Evolutionary conservation across 345 rosid species (phyloP).

Genomic region (Microthlaspi erraticum): DNA sequence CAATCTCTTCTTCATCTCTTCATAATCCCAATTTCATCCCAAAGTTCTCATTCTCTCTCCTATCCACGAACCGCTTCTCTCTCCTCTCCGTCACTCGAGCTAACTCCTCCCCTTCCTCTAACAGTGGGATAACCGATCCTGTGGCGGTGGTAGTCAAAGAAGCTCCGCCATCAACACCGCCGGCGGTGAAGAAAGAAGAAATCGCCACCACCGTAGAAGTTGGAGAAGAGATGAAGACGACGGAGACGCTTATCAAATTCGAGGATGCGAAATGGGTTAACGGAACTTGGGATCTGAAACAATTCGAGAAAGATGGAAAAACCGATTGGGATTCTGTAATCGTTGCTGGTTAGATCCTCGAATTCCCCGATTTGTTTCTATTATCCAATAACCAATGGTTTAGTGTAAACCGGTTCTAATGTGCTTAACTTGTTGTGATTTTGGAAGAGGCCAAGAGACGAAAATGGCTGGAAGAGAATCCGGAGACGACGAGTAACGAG

Average conservation of each 20-base stretch:
- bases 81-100: constrained; percentile 47
- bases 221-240: constrained; percentile 50
- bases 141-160: constrained; percentile 29
- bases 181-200: constrained; percentile 6
- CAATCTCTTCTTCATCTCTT: constrained; percentile 42
- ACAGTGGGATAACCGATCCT: constrained; percentile 51
- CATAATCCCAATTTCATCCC: constrained; percentile 45
- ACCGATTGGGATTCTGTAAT: constrained; percentile 92
- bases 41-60: constrained; percentile 43
- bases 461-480: constrained; percentile 81
- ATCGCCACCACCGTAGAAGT: not conserved
- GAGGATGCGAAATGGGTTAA: constrained; percentile 73
- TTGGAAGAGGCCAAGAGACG: constrained; percentile 88
- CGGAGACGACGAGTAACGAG: constrained; percentile 78
- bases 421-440: too few species aligned
- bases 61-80: constrained; percentile 47
- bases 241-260: constrained; percentile 50
- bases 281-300: constrained; percentile 95
- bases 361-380: not conserved
- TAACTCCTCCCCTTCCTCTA: constrained; percentile 46
- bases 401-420: too few species aligned
- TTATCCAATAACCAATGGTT: too few species aligned
- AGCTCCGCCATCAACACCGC: constrained; percentile 17
- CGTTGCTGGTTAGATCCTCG: constrained; percentile 72
- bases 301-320: constrained; percentile 65